Percentiles rank a stretch among this genome's conserved stretches.
Conservation (phyloP, 495 filamentous ascomycete genomes). For the Lasiosphaeria hispida region DNA sequence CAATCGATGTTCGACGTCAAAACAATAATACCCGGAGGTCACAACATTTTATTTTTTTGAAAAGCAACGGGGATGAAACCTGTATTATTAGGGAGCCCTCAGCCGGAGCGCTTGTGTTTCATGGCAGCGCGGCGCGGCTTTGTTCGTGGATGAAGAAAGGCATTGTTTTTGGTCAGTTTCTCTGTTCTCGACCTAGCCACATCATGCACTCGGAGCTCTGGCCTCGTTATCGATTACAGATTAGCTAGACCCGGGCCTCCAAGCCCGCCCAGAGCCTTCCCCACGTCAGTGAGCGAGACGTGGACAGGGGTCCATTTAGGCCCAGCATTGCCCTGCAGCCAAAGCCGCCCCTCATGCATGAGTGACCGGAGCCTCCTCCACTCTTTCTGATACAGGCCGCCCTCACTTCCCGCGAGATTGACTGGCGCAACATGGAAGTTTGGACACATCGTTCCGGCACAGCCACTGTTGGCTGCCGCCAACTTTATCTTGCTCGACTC, state of each 20-base stretch:
- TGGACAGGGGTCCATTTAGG: not conserved
- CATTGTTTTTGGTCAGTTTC: constrained; percentile 23
- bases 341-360: not conserved
- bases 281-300: constrained; percentile 5
- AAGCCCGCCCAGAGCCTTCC: not conserved
- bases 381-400: not conserved
- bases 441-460: too few species aligned
- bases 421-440: too few species aligned
- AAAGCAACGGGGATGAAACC: not conserved
- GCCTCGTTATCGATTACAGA: constrained; percentile 21
- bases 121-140: constrained; percentile 17
- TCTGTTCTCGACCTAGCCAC: constrained; percentile 1
- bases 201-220: constrained; percentile 17
- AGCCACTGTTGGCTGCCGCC: too few species aligned
- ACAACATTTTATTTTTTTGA: not conserved
- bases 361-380: not conserved
- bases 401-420: not conserved
- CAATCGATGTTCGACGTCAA: not conserved
- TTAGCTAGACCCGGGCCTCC: not conserved
- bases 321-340: not conserved
- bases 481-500: too few species aligned
- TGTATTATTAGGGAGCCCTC: constrained; percentile 15
- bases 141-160: constrained; percentile 17
- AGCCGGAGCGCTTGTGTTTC: constrained; percentile 25
- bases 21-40: not conserved